Evolutionary conservation across 1,139 yeast species (phyloP).

Genomic region (Pichia terricola): DNA sequence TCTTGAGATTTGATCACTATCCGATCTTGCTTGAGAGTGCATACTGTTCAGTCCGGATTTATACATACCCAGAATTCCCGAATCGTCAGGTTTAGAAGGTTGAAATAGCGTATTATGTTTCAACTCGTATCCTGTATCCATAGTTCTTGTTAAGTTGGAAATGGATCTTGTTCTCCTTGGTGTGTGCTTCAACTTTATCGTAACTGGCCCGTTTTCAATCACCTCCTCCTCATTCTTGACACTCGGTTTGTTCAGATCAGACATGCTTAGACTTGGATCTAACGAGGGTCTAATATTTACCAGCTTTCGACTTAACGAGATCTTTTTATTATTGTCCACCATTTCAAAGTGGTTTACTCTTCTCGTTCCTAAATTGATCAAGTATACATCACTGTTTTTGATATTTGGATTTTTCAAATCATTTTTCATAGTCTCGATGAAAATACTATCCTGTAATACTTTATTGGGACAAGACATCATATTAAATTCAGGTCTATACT

Average conservation of each 20-base stretch:
- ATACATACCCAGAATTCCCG: too few relatives aligned
- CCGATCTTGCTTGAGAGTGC: too few relatives aligned
- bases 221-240: background rate
- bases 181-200: background rate
- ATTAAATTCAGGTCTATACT: slow-evolving; percentile 42
- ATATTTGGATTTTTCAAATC: slow-evolving; percentile 13
- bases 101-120: slow-evolving; percentile 4
- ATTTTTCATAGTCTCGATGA: slow-evolving; percentile 18
- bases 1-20: slow-evolving; percentile 7
- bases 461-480: slow-evolving; percentile 38
- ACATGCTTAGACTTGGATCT: too few relatives aligned
- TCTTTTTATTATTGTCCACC: slow-evolving; percentile 1
- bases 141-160: slow-evolving; percentile 5
- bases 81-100: slow-evolving; percentile 4
- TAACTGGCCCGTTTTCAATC: background rate
- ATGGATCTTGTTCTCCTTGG: background rate
- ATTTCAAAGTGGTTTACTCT: slow-evolving; percentile 18
- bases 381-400: slow-evolving; percentile 9
- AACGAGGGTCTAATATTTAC: too few relatives aligned
- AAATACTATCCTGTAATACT: slow-evolving; percentile 12
- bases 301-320: too few relatives aligned
- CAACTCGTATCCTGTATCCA: slow-evolving; percentile 3
- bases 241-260: background rate
- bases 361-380: slow-evolving; percentile 20
- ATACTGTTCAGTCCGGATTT: background rate